Conservation (phyloP, 106 monocot genomes). For the Vanilla planifolia region DNA sequence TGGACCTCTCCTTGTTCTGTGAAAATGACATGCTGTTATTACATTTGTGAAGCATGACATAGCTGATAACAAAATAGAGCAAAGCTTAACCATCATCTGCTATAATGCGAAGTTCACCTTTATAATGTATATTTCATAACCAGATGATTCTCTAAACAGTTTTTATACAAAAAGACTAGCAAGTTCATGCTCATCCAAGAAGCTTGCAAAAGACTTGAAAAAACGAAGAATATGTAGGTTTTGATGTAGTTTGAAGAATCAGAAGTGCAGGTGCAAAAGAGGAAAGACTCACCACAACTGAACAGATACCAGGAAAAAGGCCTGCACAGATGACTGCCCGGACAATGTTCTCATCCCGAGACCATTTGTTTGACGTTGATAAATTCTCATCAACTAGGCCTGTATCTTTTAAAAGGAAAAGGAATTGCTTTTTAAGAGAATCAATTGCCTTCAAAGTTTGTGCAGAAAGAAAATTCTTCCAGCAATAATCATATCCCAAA, state of each 20-base stretch:
- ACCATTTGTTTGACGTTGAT: slow-evolving; percentile 62
- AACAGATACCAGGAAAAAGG: slow-evolving; percentile 91
- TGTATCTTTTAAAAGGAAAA: slow-evolving; percentile 76
- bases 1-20: slow-evolving; percentile 96
- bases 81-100: too few species aligned
- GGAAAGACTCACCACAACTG: slow-evolving; percentile 67
- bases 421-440: slow-evolving; percentile 85
- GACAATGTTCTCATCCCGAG: slow-evolving; percentile 70
- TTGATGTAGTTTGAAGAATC: not conserved
- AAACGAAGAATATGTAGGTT: not conserved
- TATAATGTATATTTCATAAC: too few species aligned
- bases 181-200: not conserved
- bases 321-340: slow-evolving; percentile 96
- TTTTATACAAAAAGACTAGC: too few species aligned
- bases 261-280: not conserved
- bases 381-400: slow-evolving; percentile 60
- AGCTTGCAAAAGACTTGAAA: not conserved
- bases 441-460: slow-evolving; percentile 92
- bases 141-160: too few species aligned
- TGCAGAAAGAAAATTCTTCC: slow-evolving; percentile 92
- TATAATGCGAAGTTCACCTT: too few species aligned
- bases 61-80: too few species aligned
- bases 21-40: not conserved
- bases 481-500: slow-evolving; percentile 92
- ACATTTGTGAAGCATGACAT: not conserved